phyloP scores from a whole-genome alignment of 305 asterid genomes.

The Fraxinus paxiana region DNA sequence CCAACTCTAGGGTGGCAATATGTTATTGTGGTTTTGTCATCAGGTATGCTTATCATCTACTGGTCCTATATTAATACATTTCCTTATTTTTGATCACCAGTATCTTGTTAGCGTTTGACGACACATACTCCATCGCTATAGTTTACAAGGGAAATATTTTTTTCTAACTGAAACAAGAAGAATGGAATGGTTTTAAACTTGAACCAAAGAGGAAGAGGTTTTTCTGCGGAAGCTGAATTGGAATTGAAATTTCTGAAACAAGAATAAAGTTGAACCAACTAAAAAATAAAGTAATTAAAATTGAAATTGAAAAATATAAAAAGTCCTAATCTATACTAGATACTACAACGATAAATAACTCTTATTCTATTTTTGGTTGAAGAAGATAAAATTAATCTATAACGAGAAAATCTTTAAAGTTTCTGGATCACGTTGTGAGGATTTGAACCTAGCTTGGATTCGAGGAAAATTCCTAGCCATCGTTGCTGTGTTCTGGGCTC shows the following conservation, averaged over 20 bases:
- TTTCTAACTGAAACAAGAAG: conserved; percentile 15
- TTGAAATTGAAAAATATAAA: not conserved
- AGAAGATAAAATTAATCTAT: not conserved
- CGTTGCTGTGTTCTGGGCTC: not conserved
- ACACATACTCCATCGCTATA: not conserved
- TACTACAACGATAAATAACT: not conserved
- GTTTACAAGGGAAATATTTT: conserved; percentile 10
- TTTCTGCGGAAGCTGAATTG: not conserved
- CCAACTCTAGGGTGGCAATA: conserved; percentile 92
- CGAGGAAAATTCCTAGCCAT: not conserved
- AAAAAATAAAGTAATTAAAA: not conserved
- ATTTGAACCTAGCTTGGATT: not conserved
- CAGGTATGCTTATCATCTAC: conserved; percentile 51
- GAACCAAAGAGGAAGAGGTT: conserved; percentile 8
- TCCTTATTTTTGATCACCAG: conserved; percentile 1
- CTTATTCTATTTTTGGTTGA: not conserved
- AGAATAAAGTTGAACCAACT: not conserved
- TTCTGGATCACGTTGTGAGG: not conserved
- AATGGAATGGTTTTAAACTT: conserved; percentile 10
- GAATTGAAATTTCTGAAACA: not conserved
- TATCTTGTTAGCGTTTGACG: not conserved
- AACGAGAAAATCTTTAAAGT: not conserved
- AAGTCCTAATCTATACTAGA: not conserved
- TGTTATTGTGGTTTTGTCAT: conserved; percentile 73
- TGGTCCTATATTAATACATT: conserved; percentile 8